Evolutionary conservation across 768 basidiomycete species (phyloP).

Genomic region (Suillus weaverae): DNA sequence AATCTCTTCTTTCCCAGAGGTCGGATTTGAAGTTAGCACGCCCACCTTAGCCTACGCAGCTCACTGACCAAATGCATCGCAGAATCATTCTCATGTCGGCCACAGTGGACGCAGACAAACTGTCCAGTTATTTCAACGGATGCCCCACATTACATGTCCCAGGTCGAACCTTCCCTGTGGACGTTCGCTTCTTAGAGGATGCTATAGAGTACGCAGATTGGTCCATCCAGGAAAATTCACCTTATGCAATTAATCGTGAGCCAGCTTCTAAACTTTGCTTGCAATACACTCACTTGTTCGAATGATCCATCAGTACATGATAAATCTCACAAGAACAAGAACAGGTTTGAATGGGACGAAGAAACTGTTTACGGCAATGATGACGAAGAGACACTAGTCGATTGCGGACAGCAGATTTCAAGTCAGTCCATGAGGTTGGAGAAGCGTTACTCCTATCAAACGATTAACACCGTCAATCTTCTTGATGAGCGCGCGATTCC

Average conservation of each 20-base stretch:
- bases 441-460: conserved; percentile 78
- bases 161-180: conserved; percentile 93
- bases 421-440: conserved; percentile 52
- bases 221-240: conserved; percentile 77
- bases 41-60: not conserved
- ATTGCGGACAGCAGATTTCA: conserved; percentile 3
- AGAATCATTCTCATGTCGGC: conserved; percentile 97
- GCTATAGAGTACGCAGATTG: conserved; percentile 81
- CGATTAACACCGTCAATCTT: conserved; percentile 76
- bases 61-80: conserved; percentile 10
- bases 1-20: conserved; percentile 72
- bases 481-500: conserved; percentile 88
- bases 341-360: conserved; percentile 77
- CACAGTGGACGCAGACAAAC: conserved; percentile 88
- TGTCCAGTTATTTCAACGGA: conserved; percentile 85
- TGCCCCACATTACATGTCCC: conserved; percentile 86
- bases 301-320: conserved; percentile 47
- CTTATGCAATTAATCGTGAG: conserved; percentile 73
- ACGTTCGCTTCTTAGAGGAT: conserved; percentile 84
- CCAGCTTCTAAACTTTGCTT: conserved; percentile 10
- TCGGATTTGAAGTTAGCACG: conserved; percentile 76
- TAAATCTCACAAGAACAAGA: conserved; percentile 63
- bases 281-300: not conserved
- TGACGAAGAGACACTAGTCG: conserved; percentile 49
- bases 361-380: conserved; percentile 60